Base-by-base conservation (phyloP, 495 filamentous ascomycete species). In the Lophiotrema nucula region DNA sequence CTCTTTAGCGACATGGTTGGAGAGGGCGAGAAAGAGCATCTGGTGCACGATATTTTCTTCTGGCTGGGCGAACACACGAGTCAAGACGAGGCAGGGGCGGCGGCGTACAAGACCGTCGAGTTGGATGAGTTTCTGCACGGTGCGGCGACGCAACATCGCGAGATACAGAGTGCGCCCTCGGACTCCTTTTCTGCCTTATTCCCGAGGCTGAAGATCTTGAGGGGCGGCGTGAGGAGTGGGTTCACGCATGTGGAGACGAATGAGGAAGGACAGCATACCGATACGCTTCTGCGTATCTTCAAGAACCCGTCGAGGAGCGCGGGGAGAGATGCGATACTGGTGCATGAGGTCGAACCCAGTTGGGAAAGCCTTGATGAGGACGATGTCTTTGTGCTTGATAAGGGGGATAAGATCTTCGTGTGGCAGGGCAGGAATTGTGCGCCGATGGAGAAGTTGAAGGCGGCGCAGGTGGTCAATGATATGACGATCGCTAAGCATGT, bases 21-120 rank as follows among this genome's bases (percentile, higher is more conserved):
- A 27, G 79, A 73, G 13, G 71, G 31, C 2, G 31, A 31, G 1
- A 47, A 16, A 13, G 48, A 71, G 39, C 77, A 78, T 54, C 65
- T 84, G 16, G 70, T 70, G 23, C 78, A 84, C 66, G 78, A 81
- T 38, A 75, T 84, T 62, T 82, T 81, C 72, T 83, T 83, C 74
- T 85, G 79, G 79, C 76, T 84, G 4, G 81, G 81, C 11, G 75
- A 65, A 56, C 77, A 82, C 59, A 84, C 81, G 0, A 75, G 78
- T 8, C 81, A 83, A 66, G 83, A 86, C 58, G 83, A 86, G 61
- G 80, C 81, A 4, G 83, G 83, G 4, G 81, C 79, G 0, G 83
- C 83, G 1, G 82, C 83, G 5, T 86, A 86, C 67, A 86, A 86
- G 67, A 83, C 83, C 1, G 83, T 84, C 21, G 83, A 86, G 65